Evolutionary conservation across 176 grass and related monocot species (phyloP).

Genomic region (Oropetium thomaeum): DNA sequence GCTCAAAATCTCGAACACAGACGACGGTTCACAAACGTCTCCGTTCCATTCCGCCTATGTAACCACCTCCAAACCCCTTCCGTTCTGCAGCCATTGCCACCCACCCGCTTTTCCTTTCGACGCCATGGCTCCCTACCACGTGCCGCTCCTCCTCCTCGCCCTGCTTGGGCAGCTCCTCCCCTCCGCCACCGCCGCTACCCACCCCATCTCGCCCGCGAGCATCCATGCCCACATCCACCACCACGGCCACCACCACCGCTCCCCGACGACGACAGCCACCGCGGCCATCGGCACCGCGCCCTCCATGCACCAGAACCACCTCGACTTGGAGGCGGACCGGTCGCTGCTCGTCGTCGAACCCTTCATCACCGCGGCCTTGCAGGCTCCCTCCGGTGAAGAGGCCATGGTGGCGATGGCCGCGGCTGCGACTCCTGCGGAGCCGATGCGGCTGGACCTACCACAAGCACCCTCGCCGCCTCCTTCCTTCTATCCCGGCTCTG

Average conservation of each 20-base stretch:
- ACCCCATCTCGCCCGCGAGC: not conserved
- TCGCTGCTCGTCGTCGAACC: not conserved
- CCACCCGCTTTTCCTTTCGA: not conserved
- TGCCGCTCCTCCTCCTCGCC: not conserved
- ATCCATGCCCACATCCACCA: not conserved
- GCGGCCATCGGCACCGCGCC: too few relatives aligned
- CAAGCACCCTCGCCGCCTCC: constrained; percentile 12
- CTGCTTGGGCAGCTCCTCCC: not conserved
- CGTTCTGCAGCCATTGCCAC: not conserved
- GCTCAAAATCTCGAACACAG: too few relatives aligned
- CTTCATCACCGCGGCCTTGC: not conserved
- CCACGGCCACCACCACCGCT: constrained; percentile 1
- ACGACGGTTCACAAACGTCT: not conserved
- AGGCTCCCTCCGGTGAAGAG: not conserved
- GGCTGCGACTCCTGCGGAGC: not conserved
- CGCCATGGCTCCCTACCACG: not conserved
- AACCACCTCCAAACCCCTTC: not conserved
- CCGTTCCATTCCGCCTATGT: not conserved
- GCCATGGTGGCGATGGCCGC: not conserved
- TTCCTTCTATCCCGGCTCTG: not conserved
- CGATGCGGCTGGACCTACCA: not conserved
- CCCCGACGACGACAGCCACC: not conserved
- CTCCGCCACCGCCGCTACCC: not conserved
- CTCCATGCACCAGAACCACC: constrained; percentile 32
- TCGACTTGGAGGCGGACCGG: not conserved